These are phyloP conservation scores for Sporothrix dimorphospora DNA, from an alignment of 2,329 filamentous ascomycete species.

Conservation along the genomic window DNA sequence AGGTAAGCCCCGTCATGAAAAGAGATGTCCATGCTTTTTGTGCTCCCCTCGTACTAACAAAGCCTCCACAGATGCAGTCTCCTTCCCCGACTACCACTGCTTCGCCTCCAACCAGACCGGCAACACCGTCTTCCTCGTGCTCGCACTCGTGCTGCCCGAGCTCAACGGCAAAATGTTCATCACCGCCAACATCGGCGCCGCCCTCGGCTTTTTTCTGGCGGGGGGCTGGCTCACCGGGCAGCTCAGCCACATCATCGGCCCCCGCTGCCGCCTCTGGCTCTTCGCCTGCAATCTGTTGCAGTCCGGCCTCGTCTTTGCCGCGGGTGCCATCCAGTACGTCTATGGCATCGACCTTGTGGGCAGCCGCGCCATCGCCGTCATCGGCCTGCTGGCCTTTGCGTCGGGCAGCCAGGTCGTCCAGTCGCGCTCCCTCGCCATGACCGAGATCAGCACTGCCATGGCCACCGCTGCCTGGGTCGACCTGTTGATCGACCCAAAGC, in stretches of 20 bases:
- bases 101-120: constrained; percentile 69
- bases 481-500: constrained; percentile 56
- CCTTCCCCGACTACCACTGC: constrained; percentile 64
- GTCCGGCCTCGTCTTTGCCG: constrained; percentile 56
- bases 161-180: constrained; percentile 54
- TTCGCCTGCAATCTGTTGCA: constrained; percentile 59
- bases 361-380: constrained; percentile 47
- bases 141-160: constrained; percentile 55
- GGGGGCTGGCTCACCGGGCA: constrained; percentile 61
- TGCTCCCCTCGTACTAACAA: neutral
- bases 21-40: too few species aligned
- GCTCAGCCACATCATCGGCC: constrained; percentile 56
- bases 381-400: constrained; percentile 58
- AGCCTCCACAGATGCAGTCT: constrained; percentile 47
- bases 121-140: constrained; percentile 62
- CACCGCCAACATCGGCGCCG: constrained; percentile 57
- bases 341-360: constrained; percentile 45
- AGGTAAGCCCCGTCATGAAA: constrained; percentile 39
- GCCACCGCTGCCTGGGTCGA: constrained; percentile 66
- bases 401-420: constrained; percentile 63
- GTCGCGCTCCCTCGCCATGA: constrained; percentile 56
- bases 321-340: constrained; percentile 53
- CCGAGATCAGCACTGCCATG: constrained; percentile 67
- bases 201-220: constrained; percentile 59
- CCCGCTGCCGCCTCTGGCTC: constrained; percentile 57